Evolutionary conservation across 2,329 filamentous ascomycete genomes (phyloP).

Genomic region (Cercospora zeae-maydis): DNA sequence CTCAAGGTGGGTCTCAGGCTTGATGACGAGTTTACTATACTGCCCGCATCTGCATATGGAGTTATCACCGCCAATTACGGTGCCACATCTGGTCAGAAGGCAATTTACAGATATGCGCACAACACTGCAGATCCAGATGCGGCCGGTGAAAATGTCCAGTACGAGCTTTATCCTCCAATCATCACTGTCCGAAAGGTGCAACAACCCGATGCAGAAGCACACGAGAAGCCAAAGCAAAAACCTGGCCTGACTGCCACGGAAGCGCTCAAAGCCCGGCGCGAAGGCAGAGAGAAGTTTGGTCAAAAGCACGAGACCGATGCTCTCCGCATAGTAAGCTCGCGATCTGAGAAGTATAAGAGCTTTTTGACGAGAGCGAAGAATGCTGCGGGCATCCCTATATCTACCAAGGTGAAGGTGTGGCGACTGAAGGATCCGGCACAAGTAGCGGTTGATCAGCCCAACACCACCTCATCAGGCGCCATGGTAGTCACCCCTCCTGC

Average conservation of each 20-base stretch:
- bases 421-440: conserved; percentile 52
- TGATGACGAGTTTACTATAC: conserved; percentile 69
- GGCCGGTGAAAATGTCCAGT: conserved; percentile 65
- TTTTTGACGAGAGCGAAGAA: conserved; percentile 74
- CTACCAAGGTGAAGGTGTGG: conserved; percentile 75
- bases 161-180: conserved; percentile 79
- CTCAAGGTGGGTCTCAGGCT: conserved; percentile 64
- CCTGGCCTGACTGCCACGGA: background rate
- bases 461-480: conserved; percentile 36
- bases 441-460: conserved; percentile 28
- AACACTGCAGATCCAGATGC: conserved; percentile 63
- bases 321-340: conserved; percentile 66
- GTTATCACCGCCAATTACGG: conserved; percentile 80
- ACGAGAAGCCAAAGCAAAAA: background rate
- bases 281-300: conserved; percentile 23
- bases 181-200: conserved; percentile 81
- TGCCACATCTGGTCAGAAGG: conserved; percentile 57
- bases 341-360: conserved; percentile 64
- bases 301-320: conserved; percentile 50
- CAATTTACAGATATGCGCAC: conserved; percentile 73
- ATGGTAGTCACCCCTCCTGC: conserved; percentile 42
- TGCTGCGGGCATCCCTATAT: conserved; percentile 61
- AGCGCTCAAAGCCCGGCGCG: conserved; percentile 37
- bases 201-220: conserved; percentile 33
- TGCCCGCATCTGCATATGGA: conserved; percentile 78